Base-by-base conservation (phyloP, 305 asterid species). In the Striga hermonthica region DNA sequence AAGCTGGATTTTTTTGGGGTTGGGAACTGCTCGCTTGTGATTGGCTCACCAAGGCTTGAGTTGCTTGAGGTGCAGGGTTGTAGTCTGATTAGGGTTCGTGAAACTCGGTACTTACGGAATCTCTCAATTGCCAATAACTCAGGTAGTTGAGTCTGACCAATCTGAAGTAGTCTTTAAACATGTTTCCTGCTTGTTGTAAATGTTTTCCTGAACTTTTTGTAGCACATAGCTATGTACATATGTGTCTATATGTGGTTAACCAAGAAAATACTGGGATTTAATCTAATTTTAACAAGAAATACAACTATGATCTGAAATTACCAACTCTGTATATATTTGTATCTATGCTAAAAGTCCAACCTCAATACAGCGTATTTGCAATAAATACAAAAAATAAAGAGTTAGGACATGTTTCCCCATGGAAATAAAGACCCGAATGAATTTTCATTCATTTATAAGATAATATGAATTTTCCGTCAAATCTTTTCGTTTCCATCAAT, bases 31-130 rank as follows among this genome's bases (percentile, higher is more conserved):
- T 72, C 82, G 6, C 89, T 93, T 38, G 73, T 72, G 3, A 14
- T 93, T 52, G 61, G 59, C 74, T 84, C 96, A 11, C 77, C 85
- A 4, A 78, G 67, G 62, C 82, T 93, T 22, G 84, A 81, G 65
- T 76, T 79, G 5, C 94, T 93, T 44, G 95, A 93, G 66, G 92
- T 90, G n/a, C 97, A 93, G 73, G 99, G 99, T 39, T 93, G 96
- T 76, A 84, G 95, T 74, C 66, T 86, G 70, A 83, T 93, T 60
- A 74, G 87, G 76, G 96, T 85, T 75, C 70, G 12, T 7, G 89
- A 82, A 68, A 78, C 96, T 69, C 80, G 39, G 31, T 78, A 61
- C 75, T 80, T 90, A 66, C 84, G 72, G 60, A 71, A 78, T 57
- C 89, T 93, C 35, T 77, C 90, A 36, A 86, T 93, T 71, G 76